A percentile compares a stretch with the other conserved stretches of the same genome.
Evolutionary conservation across 2,329 filamentous ascomycete species (phyloP).

Genomic region (Shiraia sp.): DNA sequence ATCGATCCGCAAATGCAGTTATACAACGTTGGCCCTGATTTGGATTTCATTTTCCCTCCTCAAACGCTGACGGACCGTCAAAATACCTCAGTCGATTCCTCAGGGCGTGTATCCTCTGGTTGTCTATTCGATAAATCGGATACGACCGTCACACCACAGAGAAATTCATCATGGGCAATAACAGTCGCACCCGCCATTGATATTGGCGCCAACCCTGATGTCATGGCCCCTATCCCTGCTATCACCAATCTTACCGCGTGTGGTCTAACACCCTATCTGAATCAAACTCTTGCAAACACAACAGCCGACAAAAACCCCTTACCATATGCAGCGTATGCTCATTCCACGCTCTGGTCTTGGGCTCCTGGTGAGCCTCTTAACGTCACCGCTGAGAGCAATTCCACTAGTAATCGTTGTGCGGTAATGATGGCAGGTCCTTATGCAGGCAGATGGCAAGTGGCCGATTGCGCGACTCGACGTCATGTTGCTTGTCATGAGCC

Average conservation of each 20-base stretch:
- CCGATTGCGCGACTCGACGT: constrained; percentile 57
- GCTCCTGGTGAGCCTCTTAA: constrained; percentile 59
- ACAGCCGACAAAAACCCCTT: constrained; percentile 55
- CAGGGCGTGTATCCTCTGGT: constrained; percentile 52
- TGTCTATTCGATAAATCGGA: constrained; percentile 58
- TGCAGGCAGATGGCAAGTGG: constrained; percentile 61
- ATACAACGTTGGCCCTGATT: constrained; percentile 61
- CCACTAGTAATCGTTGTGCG: constrained; percentile 56
- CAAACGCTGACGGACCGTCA: constrained; percentile 32
- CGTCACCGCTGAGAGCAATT: constrained; percentile 35
- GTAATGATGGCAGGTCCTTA: constrained; percentile 52
- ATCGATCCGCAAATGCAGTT: constrained; percentile 60
- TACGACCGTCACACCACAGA: constrained; percentile 47
- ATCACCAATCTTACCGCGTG: constrained; percentile 56
- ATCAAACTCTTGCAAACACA: constrained; percentile 56
- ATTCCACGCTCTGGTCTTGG: constrained; percentile 64
- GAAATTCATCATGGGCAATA: constrained; percentile 53
- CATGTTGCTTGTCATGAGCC: constrained; percentile 61
- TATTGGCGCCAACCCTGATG: constrained; percentile 26
- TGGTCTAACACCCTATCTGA: constrained; percentile 64
- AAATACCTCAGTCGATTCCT: constrained; percentile 36
- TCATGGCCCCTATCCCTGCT: constrained; percentile 24
- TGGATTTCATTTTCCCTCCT: constrained; percentile 59
- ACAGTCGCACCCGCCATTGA: constrained; percentile 21
- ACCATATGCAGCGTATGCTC: constrained; percentile 57